phyloP scores from a whole-genome alignment of 2,329 filamentous ascomycete species.

The Pestalotiopsis sp. region DNA sequence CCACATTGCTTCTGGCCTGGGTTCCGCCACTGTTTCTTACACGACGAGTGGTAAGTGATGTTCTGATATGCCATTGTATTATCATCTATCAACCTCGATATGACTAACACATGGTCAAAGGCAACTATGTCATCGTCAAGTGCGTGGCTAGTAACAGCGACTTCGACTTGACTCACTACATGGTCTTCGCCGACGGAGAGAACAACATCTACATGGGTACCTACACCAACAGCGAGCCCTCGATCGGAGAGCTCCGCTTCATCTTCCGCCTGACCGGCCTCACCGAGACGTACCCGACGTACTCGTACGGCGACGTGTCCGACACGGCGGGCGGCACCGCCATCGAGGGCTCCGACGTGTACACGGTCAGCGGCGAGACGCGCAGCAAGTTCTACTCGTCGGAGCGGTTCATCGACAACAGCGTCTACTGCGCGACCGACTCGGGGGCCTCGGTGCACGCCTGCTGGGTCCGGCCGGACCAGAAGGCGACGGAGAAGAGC shows the following conservation, averaged over 20 bases:
- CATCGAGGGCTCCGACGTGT: slow-evolving; percentile 51
- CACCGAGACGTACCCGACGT: slow-evolving; percentile 37
- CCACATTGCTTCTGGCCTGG: slow-evolving; percentile 56
- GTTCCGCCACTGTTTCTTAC: slow-evolving; percentile 48
- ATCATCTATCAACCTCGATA: slow-evolving; percentile 19
- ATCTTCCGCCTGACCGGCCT: slow-evolving; percentile 41
- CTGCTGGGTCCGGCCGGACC: slow-evolving; percentile 34
- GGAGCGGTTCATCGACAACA: slow-evolving; percentile 62
- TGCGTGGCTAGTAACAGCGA: slow-evolving; percentile 48
- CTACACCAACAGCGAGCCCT: slow-evolving; percentile 47
- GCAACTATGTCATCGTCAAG: slow-evolving; percentile 55
- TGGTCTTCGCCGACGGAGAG: slow-evolving; percentile 51
- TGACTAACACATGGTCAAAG: slow-evolving; percentile 39
- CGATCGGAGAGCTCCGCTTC: slow-evolving; percentile 53
- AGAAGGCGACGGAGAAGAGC: slow-evolving; percentile 54
- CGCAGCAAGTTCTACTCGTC: slow-evolving; percentile 65
- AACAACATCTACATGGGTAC: slow-evolving; percentile 54
- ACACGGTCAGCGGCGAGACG: slow-evolving; percentile 53
- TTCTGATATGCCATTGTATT: slow-evolving; percentile 14
- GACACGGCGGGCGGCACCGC: slow-evolving; percentile 46
- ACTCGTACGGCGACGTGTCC: slow-evolving; percentile 41
- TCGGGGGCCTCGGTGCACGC: slow-evolving; percentile 27
- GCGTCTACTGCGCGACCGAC: slow-evolving; percentile 51
- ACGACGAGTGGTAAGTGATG: slow-evolving; percentile 24
- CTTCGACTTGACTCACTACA: slow-evolving; percentile 52